Evolutionary conservation across 805 yeast species (phyloP), one percentile per base, ranked within the genome.

Genomic region (Wickerhamomyces ciferrii): DNA sequence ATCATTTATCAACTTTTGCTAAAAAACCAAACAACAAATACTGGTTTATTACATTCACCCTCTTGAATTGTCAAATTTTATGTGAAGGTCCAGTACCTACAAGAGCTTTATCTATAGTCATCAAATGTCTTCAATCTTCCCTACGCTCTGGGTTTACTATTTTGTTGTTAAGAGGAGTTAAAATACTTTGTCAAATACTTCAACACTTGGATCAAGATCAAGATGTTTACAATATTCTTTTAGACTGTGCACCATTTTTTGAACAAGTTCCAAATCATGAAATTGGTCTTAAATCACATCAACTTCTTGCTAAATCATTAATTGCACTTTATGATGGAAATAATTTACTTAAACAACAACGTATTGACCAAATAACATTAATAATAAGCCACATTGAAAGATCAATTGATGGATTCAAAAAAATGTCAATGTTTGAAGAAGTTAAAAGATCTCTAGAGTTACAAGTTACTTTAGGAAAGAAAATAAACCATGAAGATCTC

Each of bases 81-180:
- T 53, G 72, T 21, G 53, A 62, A 5, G 59, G 74, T 15, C 73
- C 76, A 0, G 62, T 70, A 5, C 76, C 80, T 14, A 60, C 74
- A 10, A 68, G 84, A 47, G 79, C 77, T 0, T 51, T 83, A 9
- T 72, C 84, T 0, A 56, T 74, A 18, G 54, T 81, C 0, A 57
- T 77, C 6, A 78, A 77, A 49, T 70, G 79, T 43, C 61, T 84
- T 2, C 71, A 74, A 41, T 55, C 69, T 13, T 76, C 85, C 0
- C 69, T 71, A 19, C 56, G 60, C 4, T 67, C 75, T 9, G 79
- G 83, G 2, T 69, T 76, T 45, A 60, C 69, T 3, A 59, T 74
- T 0, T 58, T 76, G 9, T 60, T 72, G 1, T 67, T 75, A 1
- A 80, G 78, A 48, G 78, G 80, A 0, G 55, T 76, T 2, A 47